Evolutionary conservation across 768 basidiomycete species (phyloP).

Genomic region (Pholiota conissans): DNA sequence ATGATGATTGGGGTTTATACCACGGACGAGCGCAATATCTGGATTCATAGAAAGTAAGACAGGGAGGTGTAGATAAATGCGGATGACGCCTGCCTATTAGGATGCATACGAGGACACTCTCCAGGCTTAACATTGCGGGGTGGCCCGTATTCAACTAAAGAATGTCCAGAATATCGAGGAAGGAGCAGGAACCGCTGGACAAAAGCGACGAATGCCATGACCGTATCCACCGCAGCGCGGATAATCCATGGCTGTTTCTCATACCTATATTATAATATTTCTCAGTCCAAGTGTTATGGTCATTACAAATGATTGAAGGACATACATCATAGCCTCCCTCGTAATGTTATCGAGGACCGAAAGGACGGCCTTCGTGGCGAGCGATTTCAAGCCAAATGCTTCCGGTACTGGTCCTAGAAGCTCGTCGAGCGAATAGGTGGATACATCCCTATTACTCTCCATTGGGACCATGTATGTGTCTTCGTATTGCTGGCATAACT

Average conservation of each 20-base stretch:
- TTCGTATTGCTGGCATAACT: constrained; percentile 39
- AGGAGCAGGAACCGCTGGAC: constrained; percentile 39
- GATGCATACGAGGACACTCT: constrained; percentile 32
- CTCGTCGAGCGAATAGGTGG: constrained; percentile 39
- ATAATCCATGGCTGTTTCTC: constrained; percentile 35
- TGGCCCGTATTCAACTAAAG: constrained; percentile 23
- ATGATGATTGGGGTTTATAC: constrained; percentile 42
- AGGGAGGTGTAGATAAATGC: neutral
- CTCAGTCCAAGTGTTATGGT: neutral
- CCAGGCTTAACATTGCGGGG: constrained; percentile 17
- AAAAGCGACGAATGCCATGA: constrained; percentile 26
- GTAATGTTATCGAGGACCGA: constrained; percentile 44
- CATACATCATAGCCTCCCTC: constrained; percentile 49
- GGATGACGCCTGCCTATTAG: constrained; percentile 27
- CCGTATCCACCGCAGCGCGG: constrained; percentile 22
- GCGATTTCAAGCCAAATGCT: constrained; percentile 35
- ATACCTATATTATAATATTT: constrained; percentile 36
- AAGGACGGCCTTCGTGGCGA: constrained; percentile 32
- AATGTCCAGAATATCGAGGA: constrained; percentile 28
- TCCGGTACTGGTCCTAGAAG: constrained; percentile 38
- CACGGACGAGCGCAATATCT: constrained; percentile 41
- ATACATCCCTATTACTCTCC: constrained; percentile 38
- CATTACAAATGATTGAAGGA: neutral
- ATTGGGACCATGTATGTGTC: constrained; percentile 40
- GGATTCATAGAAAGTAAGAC: neutral